Evolutionary conservation across 2,329 filamentous ascomycete species (phyloP).

Genomic region (Clarireedia monteithiana): DNA sequence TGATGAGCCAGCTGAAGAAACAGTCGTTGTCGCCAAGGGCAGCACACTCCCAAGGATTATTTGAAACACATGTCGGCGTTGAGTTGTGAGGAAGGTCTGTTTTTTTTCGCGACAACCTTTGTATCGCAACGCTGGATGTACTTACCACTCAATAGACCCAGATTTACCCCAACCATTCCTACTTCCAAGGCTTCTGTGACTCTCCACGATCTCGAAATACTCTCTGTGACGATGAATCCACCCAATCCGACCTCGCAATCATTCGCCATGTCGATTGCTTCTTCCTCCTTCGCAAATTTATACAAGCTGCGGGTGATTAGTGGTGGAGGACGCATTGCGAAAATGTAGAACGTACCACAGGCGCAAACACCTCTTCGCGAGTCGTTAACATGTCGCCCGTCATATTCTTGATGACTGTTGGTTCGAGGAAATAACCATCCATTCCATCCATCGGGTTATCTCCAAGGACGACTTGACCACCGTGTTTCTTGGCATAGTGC

Average conservation of each 20-base stretch:
- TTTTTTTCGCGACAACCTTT: too few relatives aligned
- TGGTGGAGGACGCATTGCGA: background rate
- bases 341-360: conserved; percentile 39
- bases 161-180: conserved; percentile 79
- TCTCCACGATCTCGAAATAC: conserved; percentile 50
- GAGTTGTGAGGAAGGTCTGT: too few relatives aligned
- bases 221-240: conserved; percentile 75
- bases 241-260: conserved; percentile 74
- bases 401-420: conserved; percentile 82
- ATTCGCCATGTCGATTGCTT: conserved; percentile 78
- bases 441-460: background rate
- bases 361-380: conserved; percentile 75
- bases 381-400: conserved; percentile 32
- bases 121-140: too few relatives aligned
- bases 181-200: conserved; percentile 68
- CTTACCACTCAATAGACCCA: conserved; percentile 38
- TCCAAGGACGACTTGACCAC: background rate
- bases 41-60: too few relatives aligned
- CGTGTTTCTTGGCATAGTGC: conserved; percentile 51
- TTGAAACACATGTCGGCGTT: too few relatives aligned
- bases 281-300: conserved; percentile 69
- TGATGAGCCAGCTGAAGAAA: too few relatives aligned
- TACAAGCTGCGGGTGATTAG: background rate
- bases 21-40: too few relatives aligned
- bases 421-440: conserved; percentile 52